Evolutionary conservation across 805 yeast genomes (phyloP).

Genomic region (Candida orba): DNA sequence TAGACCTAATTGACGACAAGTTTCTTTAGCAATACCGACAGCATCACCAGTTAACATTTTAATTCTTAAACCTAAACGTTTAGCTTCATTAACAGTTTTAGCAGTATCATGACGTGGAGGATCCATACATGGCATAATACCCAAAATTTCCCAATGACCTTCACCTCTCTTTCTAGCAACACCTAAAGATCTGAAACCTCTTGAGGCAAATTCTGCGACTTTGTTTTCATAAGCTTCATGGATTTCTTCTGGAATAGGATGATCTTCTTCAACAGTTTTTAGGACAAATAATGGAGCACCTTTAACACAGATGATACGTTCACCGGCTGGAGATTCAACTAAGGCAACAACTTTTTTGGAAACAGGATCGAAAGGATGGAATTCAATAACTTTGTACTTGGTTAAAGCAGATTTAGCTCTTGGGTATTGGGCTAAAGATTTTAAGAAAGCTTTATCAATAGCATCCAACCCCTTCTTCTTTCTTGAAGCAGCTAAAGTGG

Average conservation of each 20-base stretch:
- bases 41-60: conserved; percentile 99
- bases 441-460: conserved; percentile 93
- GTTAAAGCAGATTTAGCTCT: conserved; percentile 88
- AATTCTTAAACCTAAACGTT: conserved; percentile 84
- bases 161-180: conserved; percentile 98
- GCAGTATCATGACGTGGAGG: conserved; percentile 99
- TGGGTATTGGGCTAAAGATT: conserved; percentile 82
- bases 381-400: conserved; percentile 89
- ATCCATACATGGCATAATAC: conserved; percentile 98
- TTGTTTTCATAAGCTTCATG: conserved; percentile 93
- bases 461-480: conserved; percentile 98
- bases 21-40: conserved; percentile 97
- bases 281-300: conserved; percentile 97
- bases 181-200: conserved; percentile 98
- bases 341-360: conserved; percentile 93
- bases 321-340: conserved; percentile 95
- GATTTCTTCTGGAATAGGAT: conserved; percentile 90
- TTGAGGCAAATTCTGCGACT: conserved; percentile 94
- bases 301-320: conserved; percentile 90
- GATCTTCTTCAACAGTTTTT: conserved; percentile 95
- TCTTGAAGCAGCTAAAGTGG: conserved; percentile 96
- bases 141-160: conserved; percentile 96
- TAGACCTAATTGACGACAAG: conserved; percentile 94
- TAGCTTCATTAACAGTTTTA: conserved; percentile 87
- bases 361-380: conserved; percentile 97